Evolutionary conservation across 331 rosid genomes (phyloP), one percentile per base, ranked within the genome.

Genomic region (Cydonia oblonga): DNA sequence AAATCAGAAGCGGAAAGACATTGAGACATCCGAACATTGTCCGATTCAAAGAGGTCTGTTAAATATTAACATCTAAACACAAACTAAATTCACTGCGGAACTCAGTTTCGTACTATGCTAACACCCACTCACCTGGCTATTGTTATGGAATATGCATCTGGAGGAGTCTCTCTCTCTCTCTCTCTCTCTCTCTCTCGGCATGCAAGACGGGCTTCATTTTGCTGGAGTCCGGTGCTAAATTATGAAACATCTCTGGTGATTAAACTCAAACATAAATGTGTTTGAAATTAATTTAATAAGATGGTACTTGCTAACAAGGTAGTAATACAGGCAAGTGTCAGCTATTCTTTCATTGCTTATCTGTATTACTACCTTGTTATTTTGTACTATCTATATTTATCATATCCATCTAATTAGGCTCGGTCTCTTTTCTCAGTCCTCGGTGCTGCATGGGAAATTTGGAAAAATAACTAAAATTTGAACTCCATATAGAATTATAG

Each of bases 91-190:
- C 38, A 33, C 52, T 29, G 10, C 51, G 33, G 53, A 73, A 61
- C 73, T 38, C 62, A 44, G 44, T 72, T 30, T 30, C 76, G 54
- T 38, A 63, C 44, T 33, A 70, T 78, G 75, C 79, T 93, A 81
- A 93, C 98, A 7, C 96, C 93, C 29, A 87, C 92, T 9, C 98
- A 93, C 81, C 81, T 90, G 71, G 98, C 97, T 10, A 90, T 93
- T 72, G 98, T 87, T 28, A 93, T 93, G 97, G 97, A 93, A 82
- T 93, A 87, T 85, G 98, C 98, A 32, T 90, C 97, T 54, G 97
- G 98, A 75, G 98, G 98, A 74, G 97, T 30, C 35, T 32, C 40
- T 33, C 38, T 32, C 40, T 33, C 40, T 33, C 40, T 33, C 40
- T 9, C 42, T 44, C 62, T n/a, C 71, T 66, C n/a, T 28, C 57